phyloP scores from a whole-genome alignment of 2,329 filamentous ascomycete species.

The Cladosporium halotolerans region DNA sequence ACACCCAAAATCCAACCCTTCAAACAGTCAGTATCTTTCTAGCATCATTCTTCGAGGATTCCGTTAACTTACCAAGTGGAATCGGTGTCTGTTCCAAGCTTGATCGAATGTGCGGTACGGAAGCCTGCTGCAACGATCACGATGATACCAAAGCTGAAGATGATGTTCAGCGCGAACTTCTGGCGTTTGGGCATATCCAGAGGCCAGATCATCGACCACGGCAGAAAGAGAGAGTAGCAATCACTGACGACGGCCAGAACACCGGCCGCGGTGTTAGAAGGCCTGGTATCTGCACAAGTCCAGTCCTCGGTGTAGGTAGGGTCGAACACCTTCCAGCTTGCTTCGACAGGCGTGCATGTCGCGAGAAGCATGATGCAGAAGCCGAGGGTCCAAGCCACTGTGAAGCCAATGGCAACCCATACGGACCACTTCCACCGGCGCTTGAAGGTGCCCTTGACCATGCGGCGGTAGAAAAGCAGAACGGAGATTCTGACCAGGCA shows the following conservation, averaged over 20 bases:
- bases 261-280: constrained; percentile 21
- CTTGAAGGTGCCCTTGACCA: constrained; percentile 32
- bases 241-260: constrained; percentile 18
- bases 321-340: constrained; percentile 17
- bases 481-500: constrained; percentile 33
- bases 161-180: constrained; percentile 24
- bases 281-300: constrained; percentile 26
- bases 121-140: constrained; percentile 29
- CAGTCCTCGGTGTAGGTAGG: constrained; percentile 19
- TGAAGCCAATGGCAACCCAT: constrained; percentile 34
- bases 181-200: constrained; percentile 38
- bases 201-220: constrained; percentile 37
- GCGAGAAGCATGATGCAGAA: constrained; percentile 27
- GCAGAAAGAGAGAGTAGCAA: constrained; percentile 17
- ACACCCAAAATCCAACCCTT: constrained; percentile 26
- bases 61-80: constrained; percentile 1
- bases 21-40: not conserved
- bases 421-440: constrained; percentile 33
- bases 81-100: constrained; percentile 16
- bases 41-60: not conserved
- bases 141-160: constrained; percentile 23
- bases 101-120: constrained; percentile 26
- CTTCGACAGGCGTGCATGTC: constrained; percentile 15
- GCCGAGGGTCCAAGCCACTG: constrained; percentile 33
- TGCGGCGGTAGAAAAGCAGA: constrained; percentile 38